phyloP scores from a whole-genome alignment of 306 rosid species.

The Carpinus viminea region DNA sequence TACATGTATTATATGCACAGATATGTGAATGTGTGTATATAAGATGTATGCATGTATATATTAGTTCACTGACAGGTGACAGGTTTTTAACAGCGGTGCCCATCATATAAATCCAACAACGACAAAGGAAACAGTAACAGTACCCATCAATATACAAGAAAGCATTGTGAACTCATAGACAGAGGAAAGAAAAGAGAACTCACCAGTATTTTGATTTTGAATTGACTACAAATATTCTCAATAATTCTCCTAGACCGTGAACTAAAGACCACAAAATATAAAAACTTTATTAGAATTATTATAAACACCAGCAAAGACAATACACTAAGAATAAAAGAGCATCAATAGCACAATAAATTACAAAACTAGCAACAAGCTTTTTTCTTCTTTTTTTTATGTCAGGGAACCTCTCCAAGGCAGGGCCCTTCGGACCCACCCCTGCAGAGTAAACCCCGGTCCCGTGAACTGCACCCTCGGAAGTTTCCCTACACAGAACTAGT shows the following conservation, averaged over 20 bases:
- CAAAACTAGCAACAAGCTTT: slow-evolving; percentile 6
- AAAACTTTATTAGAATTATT: slow-evolving; percentile 17
- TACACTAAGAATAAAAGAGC: slow-evolving; percentile 22
- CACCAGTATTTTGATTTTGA: slow-evolving; percentile 74
- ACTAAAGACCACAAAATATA: slow-evolving; percentile 41
- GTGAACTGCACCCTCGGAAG: no score
- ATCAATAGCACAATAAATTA: slow-evolving; percentile 1
- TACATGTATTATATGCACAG: background rate
- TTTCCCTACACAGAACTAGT: no score
- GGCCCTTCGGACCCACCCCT: no score
- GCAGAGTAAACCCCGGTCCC: no score
- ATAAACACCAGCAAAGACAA: background rate
- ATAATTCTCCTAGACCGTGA: slow-evolving; percentile 79
- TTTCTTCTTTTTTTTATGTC: no score
- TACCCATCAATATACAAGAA: background rate
- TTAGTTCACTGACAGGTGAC: background rate
- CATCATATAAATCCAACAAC: slow-evolving; percentile 1
- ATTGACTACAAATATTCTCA: slow-evolving; percentile 60
- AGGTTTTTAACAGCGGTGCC: background rate
- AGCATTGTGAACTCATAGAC: slow-evolving; percentile 17
- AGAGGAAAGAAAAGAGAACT: slow-evolving; percentile 26
- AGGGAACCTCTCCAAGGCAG: no score
- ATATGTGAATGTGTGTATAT: background rate
- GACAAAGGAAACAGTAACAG: background rate
- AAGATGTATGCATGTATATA: background rate